Base-by-base conservation (phyloP, 495 filamentous ascomycete genomes). In the Podospora tetraspora region DNA sequence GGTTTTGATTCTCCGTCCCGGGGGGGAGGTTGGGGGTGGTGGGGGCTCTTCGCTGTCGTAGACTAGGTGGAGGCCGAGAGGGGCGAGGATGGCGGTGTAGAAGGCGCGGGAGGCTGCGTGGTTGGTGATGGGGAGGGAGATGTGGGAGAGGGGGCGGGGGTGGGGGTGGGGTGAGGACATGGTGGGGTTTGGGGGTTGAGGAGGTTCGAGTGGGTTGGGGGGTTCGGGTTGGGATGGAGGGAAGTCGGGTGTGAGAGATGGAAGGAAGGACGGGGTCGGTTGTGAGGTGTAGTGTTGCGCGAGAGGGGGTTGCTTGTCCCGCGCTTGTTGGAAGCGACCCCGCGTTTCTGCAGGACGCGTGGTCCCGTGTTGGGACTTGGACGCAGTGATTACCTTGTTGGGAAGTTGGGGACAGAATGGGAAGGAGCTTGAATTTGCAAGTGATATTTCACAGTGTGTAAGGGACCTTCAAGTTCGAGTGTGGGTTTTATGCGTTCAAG, bases 31-130 rank as follows among this genome's bases (percentile, higher is more conserved):
- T 34, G 23, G 43, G 57, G 13, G 29, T 9, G 16, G 43, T 43
- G 43, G 21, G 6, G 67, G 62, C 66, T 66, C 63, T 23, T 73
- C 73, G 70, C 76, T 76, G 70, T 79, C 73, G 70, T 73, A 79
- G 62, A 81, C 76, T 0, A 80, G 77, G 1, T 27, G 11, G 2
- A 81, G 69, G 56, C 74, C 76, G 34, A 79, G 69, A 0, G 78
- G 69, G 2, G 59, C 27, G 11, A 79, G 70, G 37, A 73, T 62
- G 24, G 78, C 70, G 3, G 68, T 74, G 71, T 78, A 80, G 66
- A 80, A 79, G 30, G 70, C 68, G 61, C 77, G 75, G 66, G 77
- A 77, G 8, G 57, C 63, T 25, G 58, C 25, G 69, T 75, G 75
- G 59, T 72, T 62, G 29, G 68, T 69, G 9, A 78, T 72, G 29